Conservation (phyloP, 352 stramenopile species). For the Aphanomyces cochlioides region DNA sequence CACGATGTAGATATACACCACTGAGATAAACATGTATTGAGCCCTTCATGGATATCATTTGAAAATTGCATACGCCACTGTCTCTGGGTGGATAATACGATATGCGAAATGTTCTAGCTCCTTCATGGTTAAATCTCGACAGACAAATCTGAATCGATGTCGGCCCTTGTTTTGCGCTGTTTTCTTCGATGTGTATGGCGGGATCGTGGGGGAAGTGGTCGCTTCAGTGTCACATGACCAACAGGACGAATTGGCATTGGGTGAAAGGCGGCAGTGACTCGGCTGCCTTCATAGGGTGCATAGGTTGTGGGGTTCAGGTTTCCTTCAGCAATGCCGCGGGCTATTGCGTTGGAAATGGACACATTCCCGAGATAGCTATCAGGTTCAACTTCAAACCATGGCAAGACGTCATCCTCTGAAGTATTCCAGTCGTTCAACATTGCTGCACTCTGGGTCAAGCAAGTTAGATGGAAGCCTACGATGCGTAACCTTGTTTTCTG, state of each 20-base stretch:
- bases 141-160: too few relatives aligned
- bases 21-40: too few relatives aligned
- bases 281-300: neutral
- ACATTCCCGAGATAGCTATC: slow-evolving; percentile 61
- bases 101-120: too few relatives aligned
- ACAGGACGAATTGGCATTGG: neutral
- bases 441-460: neutral
- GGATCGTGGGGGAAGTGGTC: too few relatives aligned
- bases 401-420: slow-evolving; percentile 40
- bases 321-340: neutral
- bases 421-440: neutral
- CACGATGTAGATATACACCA: too few relatives aligned
- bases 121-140: too few relatives aligned
- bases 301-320: neutral
- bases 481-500: slow-evolving; percentile 46
- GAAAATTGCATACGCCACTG: too few relatives aligned
- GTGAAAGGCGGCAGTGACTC: neutral
- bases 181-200: too few relatives aligned
- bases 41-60: too few relatives aligned
- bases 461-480: neutral
- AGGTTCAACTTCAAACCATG: slow-evolving; percentile 50
- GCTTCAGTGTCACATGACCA: too few relatives aligned
- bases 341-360: slow-evolving; percentile 43
- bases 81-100: too few relatives aligned
- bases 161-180: too few relatives aligned